phyloP scores from a whole-genome alignment of 2,329 filamentous ascomycete genomes.

The Huntiella decipiens region DNA sequence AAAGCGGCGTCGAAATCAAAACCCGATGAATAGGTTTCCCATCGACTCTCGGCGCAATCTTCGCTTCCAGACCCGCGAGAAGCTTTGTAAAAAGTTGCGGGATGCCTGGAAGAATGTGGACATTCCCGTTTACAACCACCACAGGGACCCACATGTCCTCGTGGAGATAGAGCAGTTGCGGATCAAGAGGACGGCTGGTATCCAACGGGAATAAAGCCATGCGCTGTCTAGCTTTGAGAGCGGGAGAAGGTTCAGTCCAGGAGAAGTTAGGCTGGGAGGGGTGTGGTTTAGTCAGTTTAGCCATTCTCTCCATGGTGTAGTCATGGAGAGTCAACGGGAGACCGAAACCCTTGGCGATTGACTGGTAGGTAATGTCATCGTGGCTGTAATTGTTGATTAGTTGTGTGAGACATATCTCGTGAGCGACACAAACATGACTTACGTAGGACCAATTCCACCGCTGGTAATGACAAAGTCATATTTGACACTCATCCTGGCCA shows the following conservation, averaged over 20 bases:
- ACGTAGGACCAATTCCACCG: slow-evolving; percentile 92
- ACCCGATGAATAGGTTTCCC: slow-evolving; percentile 61
- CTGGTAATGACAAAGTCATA: slow-evolving; percentile 93
- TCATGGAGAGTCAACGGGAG: slow-evolving; percentile 61
- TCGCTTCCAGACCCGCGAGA: slow-evolving; percentile 56
- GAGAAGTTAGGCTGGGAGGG: slow-evolving; percentile 56
- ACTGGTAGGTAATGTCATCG: slow-evolving; percentile 93
- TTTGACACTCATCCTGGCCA: slow-evolving; percentile 63
- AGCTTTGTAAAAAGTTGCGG: slow-evolving; percentile 65
- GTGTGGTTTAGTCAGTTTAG: slow-evolving; percentile 53
- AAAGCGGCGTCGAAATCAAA: slow-evolving; percentile 68
- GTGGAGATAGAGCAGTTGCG: slow-evolving; percentile 60
- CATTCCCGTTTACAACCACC: slow-evolving; percentile 72
- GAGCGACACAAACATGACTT: slow-evolving; percentile 18
- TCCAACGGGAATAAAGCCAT: slow-evolving; percentile 83
- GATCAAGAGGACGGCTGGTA: slow-evolving; percentile 38
- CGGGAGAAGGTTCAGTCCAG: slow-evolving; percentile 68
- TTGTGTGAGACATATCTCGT: too few relatives aligned
- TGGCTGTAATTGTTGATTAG: slow-evolving; percentile 35
- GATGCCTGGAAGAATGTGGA: slow-evolving; percentile 84
- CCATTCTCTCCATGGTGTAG: slow-evolving; percentile 66
- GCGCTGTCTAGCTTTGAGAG: slow-evolving; percentile 61
- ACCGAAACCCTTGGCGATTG: slow-evolving; percentile 75
- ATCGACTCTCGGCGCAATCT: slow-evolving; percentile 47
- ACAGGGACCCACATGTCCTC: slow-evolving; percentile 86